Percentiles rank a stretch among this genome's conserved stretches.
Evolutionary conservation across 108 stramenopile species (phyloP).

Genomic region (Skeletonema costatum): DNA sequence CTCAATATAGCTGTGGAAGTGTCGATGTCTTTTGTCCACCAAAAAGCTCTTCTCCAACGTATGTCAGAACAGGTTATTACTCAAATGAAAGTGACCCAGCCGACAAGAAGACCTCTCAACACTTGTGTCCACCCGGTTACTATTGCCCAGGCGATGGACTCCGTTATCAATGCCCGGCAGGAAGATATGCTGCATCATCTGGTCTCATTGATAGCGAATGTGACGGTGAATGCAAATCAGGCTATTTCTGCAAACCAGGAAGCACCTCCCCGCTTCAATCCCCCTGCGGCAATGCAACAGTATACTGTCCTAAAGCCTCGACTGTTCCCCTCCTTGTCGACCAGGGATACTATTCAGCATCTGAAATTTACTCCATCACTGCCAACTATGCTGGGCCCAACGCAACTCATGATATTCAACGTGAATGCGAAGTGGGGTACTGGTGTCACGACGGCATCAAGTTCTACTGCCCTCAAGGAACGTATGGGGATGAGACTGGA

Average conservation of each 20-base stretch:
- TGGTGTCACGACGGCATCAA: conserved; percentile 39
- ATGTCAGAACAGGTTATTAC: conserved; percentile 34
- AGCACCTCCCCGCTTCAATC: conserved; percentile 27
- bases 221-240: conserved; percentile 24
- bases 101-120: conserved; percentile 23
- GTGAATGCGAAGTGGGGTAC: conserved; percentile 35
- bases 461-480: conserved; percentile 44
- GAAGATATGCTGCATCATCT: conserved; percentile 17
- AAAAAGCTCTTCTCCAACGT: conserved; percentile 18
- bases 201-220: conserved; percentile 15
- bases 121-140: conserved; percentile 30
- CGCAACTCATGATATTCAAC: conserved; percentile 27
- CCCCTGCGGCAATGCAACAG: conserved; percentile 41
- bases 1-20: conserved; percentile 29
- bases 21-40: conserved; percentile 36
- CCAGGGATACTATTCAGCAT: conserved; percentile 37
- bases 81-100: conserved; percentile 25
- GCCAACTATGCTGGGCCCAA: conserved; percentile 32
- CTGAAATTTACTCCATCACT: conserved; percentile 12
- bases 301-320: conserved; percentile 35
- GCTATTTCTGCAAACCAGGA: conserved; percentile 24
- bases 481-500: conserved; percentile 16
- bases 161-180: conserved; percentile 11
- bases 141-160: conserved; percentile 35
- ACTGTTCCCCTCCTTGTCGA: conserved; percentile 6